Conservation (phyloP, 768 basidiomycete genomes). For the Daedaleopsis nitida region DNA sequence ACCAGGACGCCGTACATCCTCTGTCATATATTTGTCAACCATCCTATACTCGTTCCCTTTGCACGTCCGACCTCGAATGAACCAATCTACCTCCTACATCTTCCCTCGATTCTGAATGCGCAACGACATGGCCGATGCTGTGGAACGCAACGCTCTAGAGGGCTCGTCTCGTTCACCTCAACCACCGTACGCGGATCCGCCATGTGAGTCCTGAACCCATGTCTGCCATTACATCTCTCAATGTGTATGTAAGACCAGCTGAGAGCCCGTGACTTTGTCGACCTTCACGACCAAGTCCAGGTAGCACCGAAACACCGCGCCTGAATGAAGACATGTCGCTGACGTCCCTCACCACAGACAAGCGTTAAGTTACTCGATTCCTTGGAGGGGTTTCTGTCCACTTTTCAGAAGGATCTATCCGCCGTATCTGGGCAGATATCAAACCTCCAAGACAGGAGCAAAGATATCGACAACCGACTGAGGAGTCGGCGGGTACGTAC, state of each 20-base stretch:
- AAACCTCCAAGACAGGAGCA: slow-evolving; percentile 87
- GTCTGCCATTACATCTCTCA: neutral
- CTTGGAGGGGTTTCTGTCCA: slow-evolving; percentile 88
- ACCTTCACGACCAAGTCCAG: slow-evolving; percentile 91
- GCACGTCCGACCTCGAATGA: too few species aligned
- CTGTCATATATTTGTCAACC: too few species aligned
- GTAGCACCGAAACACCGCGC: slow-evolving; percentile 38
- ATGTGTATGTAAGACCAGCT: slow-evolving; percentile 20
- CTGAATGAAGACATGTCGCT: neutral
- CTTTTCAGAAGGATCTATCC: slow-evolving; percentile 92
- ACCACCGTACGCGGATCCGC: neutral
- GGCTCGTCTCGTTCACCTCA: neutral
- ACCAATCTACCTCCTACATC: too few species aligned
- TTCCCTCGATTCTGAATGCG: neutral
- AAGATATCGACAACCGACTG: slow-evolving; percentile 85
- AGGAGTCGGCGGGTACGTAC: slow-evolving; percentile 76
- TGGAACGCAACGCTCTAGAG: neutral
- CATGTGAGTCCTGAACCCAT: slow-evolving; percentile 4
- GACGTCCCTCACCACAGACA: slow-evolving; percentile 50
- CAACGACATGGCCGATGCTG: neutral
- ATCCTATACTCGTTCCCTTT: too few species aligned
- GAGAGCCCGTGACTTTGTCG: slow-evolving; percentile 67
- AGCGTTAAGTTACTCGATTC: slow-evolving; percentile 85
- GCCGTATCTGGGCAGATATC: slow-evolving; percentile 96
- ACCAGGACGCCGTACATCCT: too few species aligned